Evolutionary conservation across 2,329 filamentous ascomycete genomes (phyloP), one percentile per base, ranked within the genome.

Genomic region (Fusarium burgessii): DNA sequence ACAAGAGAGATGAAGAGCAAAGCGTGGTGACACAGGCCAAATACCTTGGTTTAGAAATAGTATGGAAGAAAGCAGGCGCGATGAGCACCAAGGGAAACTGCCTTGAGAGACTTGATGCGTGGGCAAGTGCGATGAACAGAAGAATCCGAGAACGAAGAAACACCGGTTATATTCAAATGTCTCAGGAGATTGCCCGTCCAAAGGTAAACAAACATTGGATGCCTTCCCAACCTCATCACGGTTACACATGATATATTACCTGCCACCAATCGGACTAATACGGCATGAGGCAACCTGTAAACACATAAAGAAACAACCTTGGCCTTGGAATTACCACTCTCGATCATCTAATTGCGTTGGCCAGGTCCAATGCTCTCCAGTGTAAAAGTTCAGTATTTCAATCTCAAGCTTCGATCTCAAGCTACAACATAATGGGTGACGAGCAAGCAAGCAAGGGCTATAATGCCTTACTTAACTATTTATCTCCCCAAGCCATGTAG

Each of bases 371-470:
- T 60, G 38, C 27, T 43, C 25, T 64, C 41, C 20, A 38, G 35
- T 36, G 15, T 49, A 18, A 57, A 23, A 60, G 33, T 67, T 41
- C n/a, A 50, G 38, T 52, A 41, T 47, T 64, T 70, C 43, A 50
- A 27, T 60, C 50, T 68, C 23, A 38, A 57, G 49, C 41, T 68
- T 70, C 43, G 46, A 27, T 60, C 50, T 68, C 23, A 38, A 57
- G 49, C 41, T 71, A 68, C 40, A 68, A 33, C 41, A 15, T 43
- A 52, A 52, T 52, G 54, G 45, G 54, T 25, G 33, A 25, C 36
- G 38, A 56, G 40, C 58, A 45, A 59, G 43, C 41, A 63, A 36
- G 40, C 25, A 23, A 36, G 27, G 46, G 55, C 33, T 18, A 33
- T 56, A 42, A 59, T 71, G 43, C 33, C 38, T 62, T 35, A 27